These are phyloP conservation scores for Keqinozyma sinolaborantium DNA, from an alignment of 1,139 yeast genomes.

Conservation along the genomic window DNA sequence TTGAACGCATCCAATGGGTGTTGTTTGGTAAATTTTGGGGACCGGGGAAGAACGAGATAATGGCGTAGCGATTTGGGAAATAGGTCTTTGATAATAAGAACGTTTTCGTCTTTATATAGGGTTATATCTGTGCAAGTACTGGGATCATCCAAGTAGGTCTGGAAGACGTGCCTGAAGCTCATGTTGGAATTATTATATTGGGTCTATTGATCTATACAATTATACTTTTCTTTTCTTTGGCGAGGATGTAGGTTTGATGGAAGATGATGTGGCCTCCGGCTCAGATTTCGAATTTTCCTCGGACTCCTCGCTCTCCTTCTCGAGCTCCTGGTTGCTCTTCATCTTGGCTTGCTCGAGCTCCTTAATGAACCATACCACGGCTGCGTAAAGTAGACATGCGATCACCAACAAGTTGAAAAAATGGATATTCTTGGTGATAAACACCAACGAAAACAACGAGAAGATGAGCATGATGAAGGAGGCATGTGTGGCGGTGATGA, in stretches of 20 bases:
- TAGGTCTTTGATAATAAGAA: slow-evolving; percentile 54
- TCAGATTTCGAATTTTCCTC: slow-evolving; percentile 1
- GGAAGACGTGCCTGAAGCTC: slow-evolving; percentile 34
- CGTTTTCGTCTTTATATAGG: slow-evolving; percentile 47
- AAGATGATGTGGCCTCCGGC: slow-evolving; percentile 1
- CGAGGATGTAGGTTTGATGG: slow-evolving; percentile 3
- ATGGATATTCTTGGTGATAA: slow-evolving; percentile 68
- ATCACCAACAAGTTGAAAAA: slow-evolving; percentile 70
- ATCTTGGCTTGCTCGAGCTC: slow-evolving; percentile 59
- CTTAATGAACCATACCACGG: slow-evolving; percentile 82
- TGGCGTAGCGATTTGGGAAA: slow-evolving; percentile 68
- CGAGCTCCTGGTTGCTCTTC: slow-evolving; percentile 17
- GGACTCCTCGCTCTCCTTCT: slow-evolving; percentile 7
- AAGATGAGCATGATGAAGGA: slow-evolving; percentile 29
- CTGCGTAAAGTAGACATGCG: slow-evolving; percentile 68
- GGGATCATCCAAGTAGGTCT: slow-evolving; percentile 31
- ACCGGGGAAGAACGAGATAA: slow-evolving; percentile 58
- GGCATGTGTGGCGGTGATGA: slow-evolving; percentile 59
- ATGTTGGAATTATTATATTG: slow-evolving; percentile 16
- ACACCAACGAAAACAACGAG: slow-evolving; percentile 56
- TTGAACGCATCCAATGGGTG: slow-evolving; percentile 57
- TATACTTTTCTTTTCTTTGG: slow-evolving; percentile 15
- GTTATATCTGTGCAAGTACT: slow-evolving; percentile 16
- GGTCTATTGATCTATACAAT: not conserved
- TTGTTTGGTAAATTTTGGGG: slow-evolving; percentile 27